These are phyloP conservation scores for Hyphodiscus hymeniophilus DNA, from an alignment of 495 filamentous ascomycete genomes.

Conservation along the genomic window DNA sequence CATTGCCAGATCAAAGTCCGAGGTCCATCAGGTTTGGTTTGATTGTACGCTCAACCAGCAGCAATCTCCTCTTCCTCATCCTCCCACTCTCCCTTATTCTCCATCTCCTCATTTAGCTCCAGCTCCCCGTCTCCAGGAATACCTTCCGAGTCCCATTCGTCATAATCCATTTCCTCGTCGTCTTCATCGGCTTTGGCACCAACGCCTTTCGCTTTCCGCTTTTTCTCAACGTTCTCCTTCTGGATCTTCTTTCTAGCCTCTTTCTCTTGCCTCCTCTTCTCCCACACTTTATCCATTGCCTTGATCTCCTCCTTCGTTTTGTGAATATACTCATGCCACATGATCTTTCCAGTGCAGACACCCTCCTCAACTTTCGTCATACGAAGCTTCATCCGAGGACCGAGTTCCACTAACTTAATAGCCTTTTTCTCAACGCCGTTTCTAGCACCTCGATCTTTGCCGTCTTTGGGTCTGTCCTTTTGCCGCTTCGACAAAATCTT, in stretches of 20 bases:
- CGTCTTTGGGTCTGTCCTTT: conserved; percentile 41
- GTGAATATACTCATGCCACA: conserved; percentile 93
- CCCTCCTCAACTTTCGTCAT: conserved; percentile 97
- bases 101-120: conserved; percentile 44
- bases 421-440: conserved; percentile 65
- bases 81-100: conserved; percentile 45
- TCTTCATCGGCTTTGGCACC: conserved; percentile 39
- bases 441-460: conserved; percentile 23
- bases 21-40: too few species aligned
- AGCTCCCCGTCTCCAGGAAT: conserved; percentile 53
- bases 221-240: conserved; percentile 79
- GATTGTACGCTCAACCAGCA: conserved; percentile 20
- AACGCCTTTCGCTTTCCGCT: conserved; percentile 46
- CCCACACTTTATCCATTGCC: conserved; percentile 74
- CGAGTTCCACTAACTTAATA: conserved; percentile 86
- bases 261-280: conserved; percentile 67
- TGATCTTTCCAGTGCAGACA: conserved; percentile 78
- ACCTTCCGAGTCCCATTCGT: conserved; percentile 55
- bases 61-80: conserved; percentile 39
- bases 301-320: conserved; percentile 74
- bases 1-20: too few species aligned
- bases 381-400: conserved; percentile 80
- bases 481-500: conserved; percentile 60
- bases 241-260: conserved; percentile 72
- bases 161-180: conserved; percentile 46